Conservation (phyloP, 768 basidiomycete genomes). For the Suillus weaverae region DNA sequence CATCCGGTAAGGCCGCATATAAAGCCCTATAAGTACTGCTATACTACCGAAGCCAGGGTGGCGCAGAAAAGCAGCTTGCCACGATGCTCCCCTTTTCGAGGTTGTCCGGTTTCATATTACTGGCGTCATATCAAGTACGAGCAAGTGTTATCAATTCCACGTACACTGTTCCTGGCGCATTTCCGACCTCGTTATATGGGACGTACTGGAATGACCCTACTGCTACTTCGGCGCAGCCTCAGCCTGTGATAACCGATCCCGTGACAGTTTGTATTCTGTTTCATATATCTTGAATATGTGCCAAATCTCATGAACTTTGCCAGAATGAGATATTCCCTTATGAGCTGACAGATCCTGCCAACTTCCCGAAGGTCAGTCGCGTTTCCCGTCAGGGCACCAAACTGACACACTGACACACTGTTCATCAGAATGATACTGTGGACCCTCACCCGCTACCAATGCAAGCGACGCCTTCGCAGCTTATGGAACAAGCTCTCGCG, state of each 20-base stretch:
- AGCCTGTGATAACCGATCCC: slow-evolving; percentile 70
- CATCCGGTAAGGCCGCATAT: background rate
- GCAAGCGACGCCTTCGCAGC: slow-evolving; percentile 30
- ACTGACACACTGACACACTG: background rate
- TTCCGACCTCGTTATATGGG: slow-evolving; percentile 59
- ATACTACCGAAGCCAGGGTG: background rate
- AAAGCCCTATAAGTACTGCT: background rate
- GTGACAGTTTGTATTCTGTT: slow-evolving; percentile 46
- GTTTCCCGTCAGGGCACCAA: background rate
- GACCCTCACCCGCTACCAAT: slow-evolving; percentile 48
- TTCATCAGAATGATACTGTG: slow-evolving; percentile 38
- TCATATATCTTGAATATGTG: slow-evolving; percentile 3
- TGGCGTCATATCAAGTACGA: slow-evolving; percentile 7
- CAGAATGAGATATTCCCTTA: slow-evolving; percentile 59
- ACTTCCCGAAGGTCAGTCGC: slow-evolving; percentile 46
- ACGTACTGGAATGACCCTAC: slow-evolving; percentile 72
- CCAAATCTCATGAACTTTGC: background rate
- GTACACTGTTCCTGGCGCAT: slow-evolving; percentile 59
- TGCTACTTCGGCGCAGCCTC: slow-evolving; percentile 65
- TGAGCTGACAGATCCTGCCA: slow-evolving; percentile 59
- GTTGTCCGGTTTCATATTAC: slow-evolving; percentile 16
- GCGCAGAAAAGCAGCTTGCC: background rate
- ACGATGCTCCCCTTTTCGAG: slow-evolving; percentile 18
- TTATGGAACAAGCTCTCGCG: slow-evolving; percentile 39
- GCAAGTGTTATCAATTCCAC: slow-evolving; percentile 27